Percentiles rank a stretch among this genome's conserved stretches.
Evolutionary conservation across 306 rosid genomes (phyloP).

Genomic region (Geum urbanum): DNA sequence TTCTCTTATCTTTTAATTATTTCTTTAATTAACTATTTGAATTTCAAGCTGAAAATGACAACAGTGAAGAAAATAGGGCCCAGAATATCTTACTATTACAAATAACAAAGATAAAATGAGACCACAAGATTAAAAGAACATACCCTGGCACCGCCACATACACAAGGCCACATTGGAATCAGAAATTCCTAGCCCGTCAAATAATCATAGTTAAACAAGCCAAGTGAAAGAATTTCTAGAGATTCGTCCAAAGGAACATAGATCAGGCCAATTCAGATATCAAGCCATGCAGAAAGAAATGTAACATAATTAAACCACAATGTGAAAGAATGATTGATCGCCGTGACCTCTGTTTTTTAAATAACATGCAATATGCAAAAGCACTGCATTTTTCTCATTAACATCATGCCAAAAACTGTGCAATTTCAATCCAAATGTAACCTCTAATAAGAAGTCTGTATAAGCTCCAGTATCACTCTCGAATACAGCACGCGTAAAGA

Average conservation of each 20-base stretch:
- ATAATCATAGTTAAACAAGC: background rate
- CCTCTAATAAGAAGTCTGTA: no score
- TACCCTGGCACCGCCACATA: conserved; percentile 98
- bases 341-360: background rate
- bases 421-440: background rate
- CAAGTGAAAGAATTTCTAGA: background rate
- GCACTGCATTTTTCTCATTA: background rate
- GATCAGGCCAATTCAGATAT: background rate
- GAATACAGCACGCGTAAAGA: background rate
- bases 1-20: no score
- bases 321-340: background rate
- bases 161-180: conserved; percentile 90
- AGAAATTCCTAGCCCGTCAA: conserved; percentile 88
- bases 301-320: background rate
- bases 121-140: conserved; percentile 23
- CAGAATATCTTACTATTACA: background rate
- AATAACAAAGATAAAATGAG: conserved; percentile 4
- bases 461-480: background rate
- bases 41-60: background rate
- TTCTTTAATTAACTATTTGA: no score
- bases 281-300: background rate
- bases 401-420: background rate
- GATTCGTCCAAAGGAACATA: background rate
- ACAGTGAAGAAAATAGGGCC: background rate
- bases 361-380: background rate